These are phyloP conservation scores for Cyclotella baltica DNA, from an alignment of 108 stramenopile species.

Conservation along the genomic window DNA sequence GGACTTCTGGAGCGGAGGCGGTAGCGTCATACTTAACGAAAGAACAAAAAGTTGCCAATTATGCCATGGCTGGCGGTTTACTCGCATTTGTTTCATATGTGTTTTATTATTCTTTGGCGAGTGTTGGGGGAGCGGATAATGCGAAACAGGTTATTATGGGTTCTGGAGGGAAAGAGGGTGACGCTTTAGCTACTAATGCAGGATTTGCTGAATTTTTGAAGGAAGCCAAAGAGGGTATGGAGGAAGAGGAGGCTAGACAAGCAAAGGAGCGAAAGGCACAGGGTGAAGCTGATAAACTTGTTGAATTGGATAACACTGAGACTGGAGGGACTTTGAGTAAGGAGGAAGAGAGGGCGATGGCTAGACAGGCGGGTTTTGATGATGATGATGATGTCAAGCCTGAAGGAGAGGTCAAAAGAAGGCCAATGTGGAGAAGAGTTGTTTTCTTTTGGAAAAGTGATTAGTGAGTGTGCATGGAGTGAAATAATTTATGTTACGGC, in stretches of 20 bases:
- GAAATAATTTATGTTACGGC: too few relatives aligned
- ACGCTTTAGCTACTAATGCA: constrained; percentile 21
- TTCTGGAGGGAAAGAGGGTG: not conserved
- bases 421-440: constrained; percentile 50
- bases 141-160: constrained; percentile 33
- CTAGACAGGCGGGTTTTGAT: constrained; percentile 38
- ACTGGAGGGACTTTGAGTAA: constrained; percentile 27
- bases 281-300: constrained; percentile 46
- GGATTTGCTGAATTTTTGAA: constrained; percentile 46
- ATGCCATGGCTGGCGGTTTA: constrained; percentile 52
- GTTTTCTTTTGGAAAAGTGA: constrained; percentile 65
- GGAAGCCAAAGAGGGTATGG: constrained; percentile 49
- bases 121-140: constrained; percentile 48
- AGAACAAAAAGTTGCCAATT: constrained; percentile 50
- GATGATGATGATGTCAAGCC: constrained; percentile 3
- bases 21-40: constrained; percentile 34
- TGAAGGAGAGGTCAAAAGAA: not conserved
- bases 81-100: constrained; percentile 54
- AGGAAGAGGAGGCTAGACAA: constrained; percentile 17
- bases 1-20: constrained; percentile 46
- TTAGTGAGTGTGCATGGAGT: too few relatives aligned
- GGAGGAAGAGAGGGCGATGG: constrained; percentile 50
- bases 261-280: constrained; percentile 26
- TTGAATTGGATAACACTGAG: constrained; percentile 41
- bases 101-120: constrained; percentile 55